Evolutionary conservation across 441 rosid genomes (phyloP).

Genomic region (Cnidoscolus chayamansa): DNA sequence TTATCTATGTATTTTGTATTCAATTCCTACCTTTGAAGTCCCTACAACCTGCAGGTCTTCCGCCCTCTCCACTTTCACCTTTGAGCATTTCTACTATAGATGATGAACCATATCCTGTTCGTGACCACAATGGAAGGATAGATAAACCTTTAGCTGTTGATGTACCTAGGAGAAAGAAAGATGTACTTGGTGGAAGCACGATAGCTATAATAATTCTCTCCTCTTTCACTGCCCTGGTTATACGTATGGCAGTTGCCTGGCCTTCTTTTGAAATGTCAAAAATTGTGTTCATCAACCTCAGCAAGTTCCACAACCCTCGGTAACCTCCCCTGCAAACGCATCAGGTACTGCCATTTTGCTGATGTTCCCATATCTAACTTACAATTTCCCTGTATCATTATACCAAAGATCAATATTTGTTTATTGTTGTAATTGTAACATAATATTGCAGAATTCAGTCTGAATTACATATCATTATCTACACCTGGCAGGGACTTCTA

Average conservation of each 20-base stretch:
- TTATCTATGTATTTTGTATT: background rate
- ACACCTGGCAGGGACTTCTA: conserved; percentile 33
- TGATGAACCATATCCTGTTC: conserved; percentile 39
- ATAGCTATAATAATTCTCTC: conserved; percentile 49
- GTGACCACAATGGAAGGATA: conserved; percentile 28
- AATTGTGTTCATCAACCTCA: conserved; percentile 26
- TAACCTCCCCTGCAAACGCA: conserved; percentile 33
- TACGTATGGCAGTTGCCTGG: conserved; percentile 40
- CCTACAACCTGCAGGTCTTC: conserved; percentile 49
- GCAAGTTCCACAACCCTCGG: conserved; percentile 25
- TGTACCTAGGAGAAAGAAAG: conserved; percentile 40
- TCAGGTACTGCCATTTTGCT: conserved; percentile 36
- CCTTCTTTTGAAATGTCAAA: conserved; percentile 36
- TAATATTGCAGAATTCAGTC: background rate
- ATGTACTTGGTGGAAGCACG: conserved; percentile 35
- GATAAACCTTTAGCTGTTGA: conserved; percentile 60
- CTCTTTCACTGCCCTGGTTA: conserved; percentile 38
- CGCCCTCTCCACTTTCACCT: conserved; percentile 59
- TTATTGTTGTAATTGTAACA: conserved; percentile 5
- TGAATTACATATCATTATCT: conserved; percentile 7
- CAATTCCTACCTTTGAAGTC: conserved; percentile 10
- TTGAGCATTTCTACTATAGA: conserved; percentile 34
- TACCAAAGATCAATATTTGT: background rate
- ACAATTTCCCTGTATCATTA: background rate
- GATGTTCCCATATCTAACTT: background rate